Base-by-base conservation (phyloP, 345 rosid genomes). In the Ricinus communis region DNA sequence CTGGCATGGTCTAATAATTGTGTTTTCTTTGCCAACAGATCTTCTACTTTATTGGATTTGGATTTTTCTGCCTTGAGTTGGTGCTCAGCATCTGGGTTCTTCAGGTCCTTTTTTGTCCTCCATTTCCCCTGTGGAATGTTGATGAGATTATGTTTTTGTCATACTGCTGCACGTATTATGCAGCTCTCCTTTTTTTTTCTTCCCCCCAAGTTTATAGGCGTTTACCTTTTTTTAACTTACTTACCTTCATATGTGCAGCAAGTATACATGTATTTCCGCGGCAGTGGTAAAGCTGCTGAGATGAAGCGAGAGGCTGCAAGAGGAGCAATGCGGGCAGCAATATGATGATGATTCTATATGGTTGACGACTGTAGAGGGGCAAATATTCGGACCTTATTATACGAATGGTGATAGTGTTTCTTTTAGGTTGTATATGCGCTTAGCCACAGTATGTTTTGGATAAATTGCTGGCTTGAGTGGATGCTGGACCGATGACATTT, bases 251-350 rank as follows among this genome's bases (percentile, higher is more conserved):
- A 24, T 54, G 38, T 27, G 62, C 81, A 78, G 81, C 77, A 78
- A 73, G 81, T 78, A 58, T 69, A 69, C 81, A 78, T 69, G 81
- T 78, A 78, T 47, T 78, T 78, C 77, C 74, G 77, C 0, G 81
- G 81, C 21, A 78, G 81, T 14, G 81, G 81, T 24, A 69, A 78
- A 56, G 81, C 77, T 27, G 77, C 77, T 0, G 71, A 78, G 68
- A 69, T 78, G 71, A 78, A 69, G 63, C 77, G 71, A 0, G 81
- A 78, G 13, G 74, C 81, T 25, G 81, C 81, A 10, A 69, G 81
- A 69, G 81, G 81, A 64, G 81, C 81, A 5, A 11, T 78, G 62
- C 60, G 81, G 55, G 81, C 81, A 21, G 77, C 81, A 16, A 49
- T 69, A 28, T 65, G 56, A 63, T 15, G 36, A 28, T 30, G 22